A percentile compares a stretch with the other conserved stretches of the same genome.
Evolutionary conservation across 768 basidiomycete species (phyloP).

Genomic region (Calocera cornea): DNA sequence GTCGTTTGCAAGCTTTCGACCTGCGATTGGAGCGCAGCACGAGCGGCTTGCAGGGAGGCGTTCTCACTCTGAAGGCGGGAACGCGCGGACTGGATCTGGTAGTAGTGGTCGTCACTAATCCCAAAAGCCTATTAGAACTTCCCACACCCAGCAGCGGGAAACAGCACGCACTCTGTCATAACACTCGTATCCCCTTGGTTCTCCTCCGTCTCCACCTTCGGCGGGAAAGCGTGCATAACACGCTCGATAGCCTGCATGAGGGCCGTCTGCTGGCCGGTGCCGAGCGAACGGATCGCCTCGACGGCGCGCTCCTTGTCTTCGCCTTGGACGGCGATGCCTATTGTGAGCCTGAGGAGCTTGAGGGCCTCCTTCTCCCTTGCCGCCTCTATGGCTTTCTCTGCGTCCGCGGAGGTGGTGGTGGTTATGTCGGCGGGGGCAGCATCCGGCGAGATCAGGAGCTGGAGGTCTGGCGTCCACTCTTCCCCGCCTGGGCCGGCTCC

Average conservation of each 20-base stretch:
- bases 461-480: constrained; percentile 34
- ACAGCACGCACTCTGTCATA: constrained; percentile 60
- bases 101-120: constrained; percentile 74
- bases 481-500: background rate
- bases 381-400: constrained; percentile 52
- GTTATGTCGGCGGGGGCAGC: too few relatives aligned
- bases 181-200: constrained; percentile 41
- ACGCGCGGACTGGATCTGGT: constrained; percentile 67
- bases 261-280: constrained; percentile 70
- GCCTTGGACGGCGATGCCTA: constrained; percentile 80
- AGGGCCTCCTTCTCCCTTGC: constrained; percentile 36
- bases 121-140: too few relatives aligned
- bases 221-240: constrained; percentile 32
- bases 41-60: background rate
- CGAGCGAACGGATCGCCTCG: constrained; percentile 71
- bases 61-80: constrained; percentile 70
- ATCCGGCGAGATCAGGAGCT: constrained; percentile 67
- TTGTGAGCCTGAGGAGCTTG: constrained; percentile 62
- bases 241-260: constrained; percentile 92
- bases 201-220: constrained; percentile 23
- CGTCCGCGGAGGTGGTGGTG: constrained; percentile 81
- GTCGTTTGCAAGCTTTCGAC: background rate
- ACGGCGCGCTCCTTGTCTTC: constrained; percentile 81
- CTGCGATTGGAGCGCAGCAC: background rate
- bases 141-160: constrained; percentile 9